Base-by-base conservation (phyloP, 2,329 filamentous ascomycete genomes). In the Penicillium glabrum region DNA sequence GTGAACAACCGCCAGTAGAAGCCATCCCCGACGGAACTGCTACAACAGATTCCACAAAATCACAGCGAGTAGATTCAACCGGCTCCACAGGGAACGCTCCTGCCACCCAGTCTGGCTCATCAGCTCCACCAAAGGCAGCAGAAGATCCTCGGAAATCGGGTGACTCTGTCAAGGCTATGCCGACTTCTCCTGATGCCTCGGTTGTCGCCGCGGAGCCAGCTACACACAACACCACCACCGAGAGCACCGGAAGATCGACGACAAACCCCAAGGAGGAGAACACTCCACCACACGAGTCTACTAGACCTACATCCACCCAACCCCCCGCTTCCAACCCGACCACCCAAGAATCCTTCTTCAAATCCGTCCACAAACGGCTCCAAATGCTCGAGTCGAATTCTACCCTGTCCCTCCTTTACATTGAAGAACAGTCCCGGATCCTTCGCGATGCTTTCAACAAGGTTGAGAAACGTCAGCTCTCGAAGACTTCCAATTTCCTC, bases 341-440 rank as follows among this genome's bases (percentile, higher is more conserved):
- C 0, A 95, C 96, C 1, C 95, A 99, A 73, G 95, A 99, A 72
- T 95, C 90, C 1, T 98, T 99, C 75, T 99, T 97, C 83, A 98
- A 98, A 73, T 91, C 92, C 4, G 89, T 98, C 9, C 91, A 93
- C 61, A 98, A 98, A 74, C 90, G 95, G 1, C 82, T 99, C 5
- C 90, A 93, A 62, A 87, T 93, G 66, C 86, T 98, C 8, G 95
- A 99, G 74, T 86, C 90, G 16, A 99, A 98, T 72, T 91, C 93
- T 11, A 96, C 93, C 0, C 81, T 98, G 11, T 96, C 93, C 0
- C 80, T 98, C 9, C 90, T 96, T 68, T 99, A 99, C 69, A 96
- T 99, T 58, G 93, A 98, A 76, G 92, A 96, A 58, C 95, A 98
- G 72, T 97, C 93, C 4, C 89, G 87, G 48, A 91, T 96, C 60